Conservation (phyloP, 73 alveolate genomes). For the Paramecium sonneborni region DNA sequence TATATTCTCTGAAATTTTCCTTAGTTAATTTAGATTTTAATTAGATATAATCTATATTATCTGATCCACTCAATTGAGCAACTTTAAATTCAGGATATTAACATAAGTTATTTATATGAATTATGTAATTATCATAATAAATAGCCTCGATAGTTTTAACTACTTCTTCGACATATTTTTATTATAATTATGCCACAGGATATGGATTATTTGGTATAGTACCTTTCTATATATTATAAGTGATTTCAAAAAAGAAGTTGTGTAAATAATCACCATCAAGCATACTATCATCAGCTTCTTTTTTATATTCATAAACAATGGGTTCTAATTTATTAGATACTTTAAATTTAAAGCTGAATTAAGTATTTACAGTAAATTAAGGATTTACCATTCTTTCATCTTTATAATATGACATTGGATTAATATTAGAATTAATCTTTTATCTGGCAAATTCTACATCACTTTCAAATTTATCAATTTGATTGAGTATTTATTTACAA, state of each 20-base stretch:
- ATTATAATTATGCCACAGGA: not conserved
- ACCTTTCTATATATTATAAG: not conserved
- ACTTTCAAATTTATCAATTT: not conserved
- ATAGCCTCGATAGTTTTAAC: not conserved
- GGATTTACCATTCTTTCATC: not conserved
- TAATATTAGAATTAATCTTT: not conserved
- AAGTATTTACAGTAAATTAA: not conserved
- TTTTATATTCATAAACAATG: not conserved
- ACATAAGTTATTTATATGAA: not conserved
- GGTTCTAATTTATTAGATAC: constrained; percentile 6
- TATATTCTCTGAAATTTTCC: not conserved
- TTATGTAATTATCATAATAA: not conserved
- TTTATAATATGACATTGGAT: not conserved
- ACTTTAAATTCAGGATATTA: not conserved
- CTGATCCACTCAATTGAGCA: constrained; percentile 18
- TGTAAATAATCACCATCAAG: not conserved
- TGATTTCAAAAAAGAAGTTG: not conserved
- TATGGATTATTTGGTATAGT: not conserved
- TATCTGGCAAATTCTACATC: not conserved
- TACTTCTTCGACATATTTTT: not conserved
- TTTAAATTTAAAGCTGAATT: not conserved
- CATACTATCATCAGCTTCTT: not conserved
- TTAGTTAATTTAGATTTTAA: not conserved
- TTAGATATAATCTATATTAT: not conserved
- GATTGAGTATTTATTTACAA: not conserved